These are phyloP conservation scores for Nicotiana undulata DNA, from an alignment of 257 asterid genomes.

Conservation along the genomic window DNA sequence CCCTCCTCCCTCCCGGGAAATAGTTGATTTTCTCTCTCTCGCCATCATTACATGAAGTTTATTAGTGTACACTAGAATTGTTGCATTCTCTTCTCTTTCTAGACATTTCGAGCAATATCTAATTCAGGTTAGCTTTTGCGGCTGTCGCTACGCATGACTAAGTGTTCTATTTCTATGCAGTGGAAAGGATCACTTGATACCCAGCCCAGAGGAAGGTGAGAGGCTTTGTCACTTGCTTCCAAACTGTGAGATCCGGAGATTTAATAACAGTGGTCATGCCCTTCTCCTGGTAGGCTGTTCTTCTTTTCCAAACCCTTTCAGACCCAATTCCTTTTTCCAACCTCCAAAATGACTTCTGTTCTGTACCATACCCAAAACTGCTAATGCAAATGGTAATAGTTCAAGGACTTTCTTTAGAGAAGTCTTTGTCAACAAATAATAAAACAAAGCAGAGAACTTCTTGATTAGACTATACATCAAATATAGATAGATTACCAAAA, in stretches of 20 bases:
- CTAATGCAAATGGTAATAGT: neutral
- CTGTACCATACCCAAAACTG: neutral
- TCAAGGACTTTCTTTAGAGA: neutral
- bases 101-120: neutral
- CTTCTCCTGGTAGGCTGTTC: constrained; percentile 62
- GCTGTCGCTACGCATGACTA: neutral
- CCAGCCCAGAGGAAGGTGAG: constrained; percentile 67
- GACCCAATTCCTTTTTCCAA: neutral
- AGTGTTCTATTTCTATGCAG: constrained; percentile 29
- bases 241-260: constrained; percentile 55
- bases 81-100: neutral
- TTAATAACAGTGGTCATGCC: constrained; percentile 57
- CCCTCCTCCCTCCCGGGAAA: neutral
- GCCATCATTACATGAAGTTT: neutral
- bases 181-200: constrained; percentile 71
- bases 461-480: neutral
- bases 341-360: neutral
- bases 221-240: constrained; percentile 49
- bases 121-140: neutral
- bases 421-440: neutral
- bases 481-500: neutral
- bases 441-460: neutral
- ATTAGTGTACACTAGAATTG: neutral
- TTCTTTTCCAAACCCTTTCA: neutral
- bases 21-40: neutral